Evolutionary conservation across 2,329 filamentous ascomycete genomes (phyloP), one percentile per base, ranked within the genome.

Genomic region (Apiospora pterosperma): DNA sequence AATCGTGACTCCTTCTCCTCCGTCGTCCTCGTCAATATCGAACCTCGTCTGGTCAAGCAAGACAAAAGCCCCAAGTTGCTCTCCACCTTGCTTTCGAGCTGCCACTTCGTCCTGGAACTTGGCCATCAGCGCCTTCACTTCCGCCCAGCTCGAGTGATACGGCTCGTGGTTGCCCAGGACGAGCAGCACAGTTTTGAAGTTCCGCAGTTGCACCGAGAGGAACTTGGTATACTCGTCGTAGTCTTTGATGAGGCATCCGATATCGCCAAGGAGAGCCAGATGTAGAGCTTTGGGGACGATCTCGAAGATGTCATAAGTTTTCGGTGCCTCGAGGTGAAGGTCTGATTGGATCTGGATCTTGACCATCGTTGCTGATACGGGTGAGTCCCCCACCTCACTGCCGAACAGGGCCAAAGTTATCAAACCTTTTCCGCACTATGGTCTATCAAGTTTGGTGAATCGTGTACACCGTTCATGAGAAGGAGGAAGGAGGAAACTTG

Each of bases 101-200:
- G 44, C 28, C 3, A 74, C 66, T 0, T 72, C 59, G 2, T 72
- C n/a, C 38, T 79, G 75, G 41, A 81, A 79, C 0, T 28, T 63
- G 31, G 66, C 66, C 16, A 83, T 72, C 1, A 68, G 66, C 1
- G 58, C 36, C 36, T 75, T 70, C 0, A 76, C 72, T 0, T 70
- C 65, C 2, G 69, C 48, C 80, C 80, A 83, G 42, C 16, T 74
- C 5, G 77, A 78, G 58, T 74, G 69, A 67, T 83, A 87, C 0
- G 84, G 77, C 69, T 89, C 86, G 69, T 88, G 85, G 68, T 88
- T 88, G 0, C 86, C 85, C 0, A 81, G 72, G 0, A 88, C 76
- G 36, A 86, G 77, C 44, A 88, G 79, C 1, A 88, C 81, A 2
- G 76, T 71, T 5, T 75, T 71, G 68, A 87, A 88, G 7, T 79